Evolutionary conservation across 2,329 filamentous ascomycete species (phyloP), one percentile per base, ranked within the genome.

Genomic region (Talaromyces sp.): DNA sequence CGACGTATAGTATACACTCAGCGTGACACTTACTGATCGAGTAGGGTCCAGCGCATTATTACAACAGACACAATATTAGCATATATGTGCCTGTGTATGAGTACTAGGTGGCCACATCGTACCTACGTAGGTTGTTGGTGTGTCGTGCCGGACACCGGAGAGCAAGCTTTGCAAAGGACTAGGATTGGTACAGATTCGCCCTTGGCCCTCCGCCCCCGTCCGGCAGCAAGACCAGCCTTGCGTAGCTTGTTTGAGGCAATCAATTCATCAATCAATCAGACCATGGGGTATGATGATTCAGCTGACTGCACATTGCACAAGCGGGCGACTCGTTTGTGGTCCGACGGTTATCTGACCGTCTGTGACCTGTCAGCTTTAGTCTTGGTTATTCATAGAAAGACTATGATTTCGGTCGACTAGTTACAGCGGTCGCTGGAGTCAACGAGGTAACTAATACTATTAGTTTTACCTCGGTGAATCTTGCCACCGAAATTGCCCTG

Each of bases 161-260:
- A 50, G 7, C 28, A 25, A 35, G 9, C 23, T 25, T 9, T 12
- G 16, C n/a, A n/a, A 44, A 35, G 16, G 1, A 16, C 23, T 16
- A n/a, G n/a, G n/a, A 58, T 58, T 33, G 40, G 42, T n/a, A 16
- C 35, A 35, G 16, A 40, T 56, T 39, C 16, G 23, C 54, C 35
- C 54, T 42, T 21, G 21, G 54, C 28, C 37, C 50, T 55, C 50
- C 54, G 54, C 54, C 54, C 42, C 35, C 28, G 12, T 54, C 50
- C 28, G 50, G 44, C 23, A 16, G 14, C 23, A 48, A 28, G 16
- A 48, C 48, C 46, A 33, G 48, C 25, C 25, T 23, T 18, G 25
- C 31, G 31, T 54, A 35, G 50, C 11, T 23, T 54, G 28, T 31
- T 42, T 21, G 54, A 48, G 16, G 5, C 44, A 37, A 16, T 40